These are phyloP conservation scores for Exophiala calicioides DNA, from an alignment of 2,329 filamentous ascomycete genomes.

Conservation along the genomic window DNA sequence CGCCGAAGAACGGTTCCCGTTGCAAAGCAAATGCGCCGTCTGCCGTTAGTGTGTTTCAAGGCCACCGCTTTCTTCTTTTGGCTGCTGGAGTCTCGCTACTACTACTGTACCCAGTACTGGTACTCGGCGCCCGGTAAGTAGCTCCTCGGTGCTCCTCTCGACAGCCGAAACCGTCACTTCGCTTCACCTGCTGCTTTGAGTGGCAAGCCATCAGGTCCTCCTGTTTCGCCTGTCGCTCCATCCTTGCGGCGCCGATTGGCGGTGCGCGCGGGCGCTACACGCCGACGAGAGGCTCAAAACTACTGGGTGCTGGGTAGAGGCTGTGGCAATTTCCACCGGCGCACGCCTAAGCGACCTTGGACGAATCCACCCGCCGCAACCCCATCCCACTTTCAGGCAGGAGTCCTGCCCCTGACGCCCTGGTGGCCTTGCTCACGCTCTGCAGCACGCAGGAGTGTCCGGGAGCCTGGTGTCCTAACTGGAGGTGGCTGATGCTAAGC, in stretches of 20 bases:
- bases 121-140: no score
- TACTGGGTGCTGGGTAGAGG: no score
- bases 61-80: no score
- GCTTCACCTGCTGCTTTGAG: no score
- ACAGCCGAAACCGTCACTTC: background rate
- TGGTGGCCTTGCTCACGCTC: conserved; percentile 2
- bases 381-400: conserved; percentile 1
- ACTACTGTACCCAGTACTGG: no score
- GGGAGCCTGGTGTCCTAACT: background rate
- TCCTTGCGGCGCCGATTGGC: no score
- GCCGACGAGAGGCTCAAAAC: conserved; percentile 9
- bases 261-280: conserved; percentile 5
- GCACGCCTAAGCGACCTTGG: conserved; percentile 11
- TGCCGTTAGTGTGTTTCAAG: no score
- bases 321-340: conserved; percentile 24
- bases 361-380: conserved; percentile 1
- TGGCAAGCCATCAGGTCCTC: background rate
- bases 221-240: background rate
- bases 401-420: conserved; percentile 16
- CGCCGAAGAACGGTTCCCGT: no score
- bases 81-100: no score
- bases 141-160: background rate
- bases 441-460: background rate
- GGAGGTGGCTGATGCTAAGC: conserved; percentile 14
- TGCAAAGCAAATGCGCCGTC: no score